Percentiles rank a stretch among this genome's conserved stretches.
Evolutionary conservation across 129 eudicot genomes (phyloP).

Genomic region (Flaveria ramosissima): DNA sequence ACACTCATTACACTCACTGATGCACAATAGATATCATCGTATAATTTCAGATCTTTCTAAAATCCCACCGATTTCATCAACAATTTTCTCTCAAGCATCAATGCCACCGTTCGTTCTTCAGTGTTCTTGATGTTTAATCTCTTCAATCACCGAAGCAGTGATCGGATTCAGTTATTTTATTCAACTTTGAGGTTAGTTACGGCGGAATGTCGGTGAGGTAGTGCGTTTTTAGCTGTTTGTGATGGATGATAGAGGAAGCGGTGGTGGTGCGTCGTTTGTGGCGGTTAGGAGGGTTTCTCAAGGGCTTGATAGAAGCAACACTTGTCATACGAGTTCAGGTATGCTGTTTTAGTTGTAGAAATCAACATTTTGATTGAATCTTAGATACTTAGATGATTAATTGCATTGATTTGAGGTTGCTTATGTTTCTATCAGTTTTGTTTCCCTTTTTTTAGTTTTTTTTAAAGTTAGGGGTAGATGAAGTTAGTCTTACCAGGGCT

Average conservation of each 20-base stretch:
- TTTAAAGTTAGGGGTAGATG: too few species aligned
- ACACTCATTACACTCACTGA: background rate
- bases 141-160: constrained; percentile 1
- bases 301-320: constrained; percentile 65
- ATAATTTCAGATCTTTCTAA: constrained; percentile 13
- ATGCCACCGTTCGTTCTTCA: constrained; percentile 19
- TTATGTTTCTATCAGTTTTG: background rate
- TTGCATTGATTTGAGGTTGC: constrained; percentile 54
- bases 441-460: too few species aligned
- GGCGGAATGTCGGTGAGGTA: constrained; percentile 21
- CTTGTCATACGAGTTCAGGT: constrained; percentile 85
- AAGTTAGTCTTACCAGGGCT: background rate
- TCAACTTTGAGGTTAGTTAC: constrained; percentile 24
- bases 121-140: constrained; percentile 25
- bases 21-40: background rate
- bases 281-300: constrained; percentile 94
- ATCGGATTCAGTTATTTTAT: constrained; percentile 16
- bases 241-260: constrained; percentile 85
- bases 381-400: constrained; percentile 26
- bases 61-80: background rate
- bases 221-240: constrained; percentile 21
- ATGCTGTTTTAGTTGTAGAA: background rate
- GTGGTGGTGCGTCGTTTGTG: constrained; percentile 70
- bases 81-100: background rate
- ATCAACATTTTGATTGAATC: constrained; percentile 29